Percentiles rank a stretch among this genome's conserved stretches.
phyloP scores from a whole-genome alignment of 2,329 filamentous ascomycete genomes.

The Penicillium sp. region DNA sequence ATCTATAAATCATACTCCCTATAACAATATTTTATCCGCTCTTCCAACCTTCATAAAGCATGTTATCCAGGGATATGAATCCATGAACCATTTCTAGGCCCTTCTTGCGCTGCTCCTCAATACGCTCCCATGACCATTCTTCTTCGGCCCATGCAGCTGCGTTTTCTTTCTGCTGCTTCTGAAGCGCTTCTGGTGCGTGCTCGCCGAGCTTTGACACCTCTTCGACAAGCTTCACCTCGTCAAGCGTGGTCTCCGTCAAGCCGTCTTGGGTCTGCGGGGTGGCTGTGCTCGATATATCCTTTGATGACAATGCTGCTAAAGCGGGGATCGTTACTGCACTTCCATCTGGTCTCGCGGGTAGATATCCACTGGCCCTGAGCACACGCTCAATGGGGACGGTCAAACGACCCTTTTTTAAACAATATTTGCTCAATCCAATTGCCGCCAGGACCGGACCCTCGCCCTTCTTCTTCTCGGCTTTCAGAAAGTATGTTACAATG shows the following conservation, averaged over 20 bases:
- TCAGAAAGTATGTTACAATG: conserved; percentile 69
- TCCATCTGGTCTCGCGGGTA: conserved; percentile 69
- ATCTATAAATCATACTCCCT: not conserved
- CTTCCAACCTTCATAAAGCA: conserved; percentile 47
- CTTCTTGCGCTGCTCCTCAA: conserved; percentile 55
- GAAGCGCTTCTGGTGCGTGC: conserved; percentile 25
- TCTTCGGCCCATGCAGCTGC: conserved; percentile 31
- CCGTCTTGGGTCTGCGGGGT: conserved; percentile 32
- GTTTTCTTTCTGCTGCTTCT: conserved; percentile 30
- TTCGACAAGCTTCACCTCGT: conserved; percentile 32
- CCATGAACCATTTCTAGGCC: conserved; percentile 54
- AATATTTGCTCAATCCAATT: conserved; percentile 72
- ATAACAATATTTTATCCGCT: not conserved
- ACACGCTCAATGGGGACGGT: conserved; percentile 80
- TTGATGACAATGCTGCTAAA: not conserved
- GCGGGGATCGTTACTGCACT: conserved; percentile 11
- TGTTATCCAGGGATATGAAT: conserved; percentile 52
- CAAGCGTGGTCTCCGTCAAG: conserved; percentile 25
- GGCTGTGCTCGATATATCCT: conserved; percentile 20
- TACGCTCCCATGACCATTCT: conserved; percentile 58
- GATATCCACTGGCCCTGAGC: conserved; percentile 65
- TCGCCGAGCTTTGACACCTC: conserved; percentile 34
- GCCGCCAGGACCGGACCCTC: conserved; percentile 63
- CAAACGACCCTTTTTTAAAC: conserved; percentile 74
- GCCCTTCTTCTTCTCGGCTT: conserved; percentile 40